Percentiles rank a stretch among this genome's conserved stretches.
These are phyloP conservation scores for Phaeophleospora eucalypticola DNA, from an alignment of 2,329 filamentous ascomycete species.

Conservation along the genomic window DNA sequence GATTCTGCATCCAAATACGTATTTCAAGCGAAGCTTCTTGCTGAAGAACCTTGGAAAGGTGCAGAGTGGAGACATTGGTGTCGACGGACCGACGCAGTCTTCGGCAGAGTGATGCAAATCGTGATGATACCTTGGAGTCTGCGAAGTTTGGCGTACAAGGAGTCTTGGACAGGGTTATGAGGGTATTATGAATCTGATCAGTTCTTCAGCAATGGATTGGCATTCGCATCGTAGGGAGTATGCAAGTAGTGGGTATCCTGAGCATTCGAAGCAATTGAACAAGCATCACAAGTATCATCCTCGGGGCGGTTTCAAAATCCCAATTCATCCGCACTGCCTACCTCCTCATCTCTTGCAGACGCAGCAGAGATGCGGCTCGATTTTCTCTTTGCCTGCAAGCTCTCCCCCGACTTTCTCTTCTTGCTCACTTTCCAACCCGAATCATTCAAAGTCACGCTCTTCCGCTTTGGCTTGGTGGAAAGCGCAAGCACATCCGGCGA, in stretches of 20 bases:
- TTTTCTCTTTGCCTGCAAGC: neutral
- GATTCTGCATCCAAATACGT: conserved; percentile 95
- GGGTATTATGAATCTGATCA: too few relatives aligned
- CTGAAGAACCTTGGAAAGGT: conserved; percentile 69
- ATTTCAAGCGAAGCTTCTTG: conserved; percentile 91
- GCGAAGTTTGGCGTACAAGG: neutral
- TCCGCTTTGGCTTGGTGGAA: neutral
- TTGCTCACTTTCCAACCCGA: neutral
- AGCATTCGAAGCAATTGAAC: too few relatives aligned
- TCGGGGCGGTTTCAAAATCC: neutral
- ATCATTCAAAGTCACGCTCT: neutral
- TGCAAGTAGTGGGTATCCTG: too few relatives aligned
- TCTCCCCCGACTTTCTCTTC: neutral
- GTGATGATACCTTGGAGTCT: neutral
- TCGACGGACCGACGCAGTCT: conserved; percentile 31
- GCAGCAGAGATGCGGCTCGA: neutral
- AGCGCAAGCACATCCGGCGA: neutral
- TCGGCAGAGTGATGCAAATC: neutral
- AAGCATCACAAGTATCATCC: too few relatives aligned
- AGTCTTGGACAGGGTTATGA: too few relatives aligned
- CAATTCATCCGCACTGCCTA: neutral
- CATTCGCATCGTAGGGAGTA: too few relatives aligned
- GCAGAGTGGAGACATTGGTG: conserved; percentile 34
- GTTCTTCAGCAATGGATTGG: too few relatives aligned
- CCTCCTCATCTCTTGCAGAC: too few relatives aligned